phyloP scores from a whole-genome alignment of 192 early-diverging fungal genomes.

The Nowakowskiella sp. region DNA sequence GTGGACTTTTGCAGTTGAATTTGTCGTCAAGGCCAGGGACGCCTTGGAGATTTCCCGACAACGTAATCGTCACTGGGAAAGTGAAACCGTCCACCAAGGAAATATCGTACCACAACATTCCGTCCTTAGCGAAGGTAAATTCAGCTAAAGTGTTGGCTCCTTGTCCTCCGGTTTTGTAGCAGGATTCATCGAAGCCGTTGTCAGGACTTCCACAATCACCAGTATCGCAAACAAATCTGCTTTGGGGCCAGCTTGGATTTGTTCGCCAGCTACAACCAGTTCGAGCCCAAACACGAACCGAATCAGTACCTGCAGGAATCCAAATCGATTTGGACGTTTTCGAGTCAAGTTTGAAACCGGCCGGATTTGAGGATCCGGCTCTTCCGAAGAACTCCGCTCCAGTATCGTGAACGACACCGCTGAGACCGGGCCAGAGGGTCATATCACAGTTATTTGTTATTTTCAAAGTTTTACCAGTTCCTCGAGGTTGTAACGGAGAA shows the following conservation, averaged over 20 bases:
- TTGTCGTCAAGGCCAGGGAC: conserved; percentile 5
- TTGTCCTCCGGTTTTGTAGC: conserved; percentile 17
- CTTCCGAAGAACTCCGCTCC: no score
- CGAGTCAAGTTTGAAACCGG: no score
- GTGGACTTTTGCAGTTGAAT: conserved; percentile 24
- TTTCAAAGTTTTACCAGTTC: no score
- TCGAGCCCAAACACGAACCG: conserved; percentile 19
- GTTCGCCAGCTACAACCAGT: conserved; percentile 7
- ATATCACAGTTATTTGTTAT: no score
- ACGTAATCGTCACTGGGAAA: conserved; percentile 17
- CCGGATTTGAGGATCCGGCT: no score
- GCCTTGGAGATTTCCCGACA: conserved; percentile 11
- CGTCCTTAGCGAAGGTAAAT: conserved; percentile 25
- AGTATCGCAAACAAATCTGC: conserved; percentile 15
- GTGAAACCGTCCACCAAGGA: conserved; percentile 23
- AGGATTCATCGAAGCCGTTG: conserved; percentile 20
- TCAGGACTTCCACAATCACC: conserved; percentile 15
- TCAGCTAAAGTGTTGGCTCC: conserved; percentile 23
- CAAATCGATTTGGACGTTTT: no score
- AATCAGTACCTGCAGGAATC: no score
- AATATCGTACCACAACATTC: conserved; percentile 28
- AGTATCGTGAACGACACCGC: no score
- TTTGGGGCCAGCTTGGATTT: background rate
- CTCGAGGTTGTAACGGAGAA: no score
- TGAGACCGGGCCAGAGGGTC: no score